Base-by-base conservation (phyloP, 164 flowering plant species). In the Malania oleifera region DNA sequence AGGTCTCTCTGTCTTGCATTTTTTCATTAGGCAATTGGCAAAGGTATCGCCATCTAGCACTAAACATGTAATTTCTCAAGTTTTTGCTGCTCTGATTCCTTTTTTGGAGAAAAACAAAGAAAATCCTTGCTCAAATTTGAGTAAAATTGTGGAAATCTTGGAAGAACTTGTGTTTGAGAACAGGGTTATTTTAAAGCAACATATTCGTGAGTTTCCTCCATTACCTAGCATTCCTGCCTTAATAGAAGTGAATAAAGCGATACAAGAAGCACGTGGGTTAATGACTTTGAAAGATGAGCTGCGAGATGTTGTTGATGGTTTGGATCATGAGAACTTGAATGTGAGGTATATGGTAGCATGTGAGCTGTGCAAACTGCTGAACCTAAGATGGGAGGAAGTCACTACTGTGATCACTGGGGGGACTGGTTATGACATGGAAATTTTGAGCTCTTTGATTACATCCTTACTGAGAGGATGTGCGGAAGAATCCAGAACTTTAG, bases 291-390 rank as follows among this genome's bases (percentile, higher is more conserved):
- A 84, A 73, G 97, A 95, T 75, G 93, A 85, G 62, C 66, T 95
- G 60, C 82, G 72, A 56, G 86, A 84, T 78, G 65, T 77, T 70
- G 85, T 84, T 56, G 86, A 79, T 75, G 97, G 97, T 69, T 64
- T 95, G 67, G 85, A 87, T 69, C 92, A 95, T 65, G 99, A 95
- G 71, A 95, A 89, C 72, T 73, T 95, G 78, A 95, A 95, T 72
- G 99, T 95, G 31, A 84, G 95, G 67, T 91, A 91, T 61, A 95
- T 95, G 99, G 99, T 89, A 54, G 97, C 77, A 8, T 84, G 91
- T 62, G 99, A 91, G 71, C 62, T 95, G 68, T 77, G 80, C 75
- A 95, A 95, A 75, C 64, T 95, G 60, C 75, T 95, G 64, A 80
- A 77, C 57, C 45, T 66, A 23, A 80, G 71, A 59, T 70, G 82